Base-by-base conservation (phyloP, 805 yeast genomes). In the Wickerhamiella domercqiae region DNA sequence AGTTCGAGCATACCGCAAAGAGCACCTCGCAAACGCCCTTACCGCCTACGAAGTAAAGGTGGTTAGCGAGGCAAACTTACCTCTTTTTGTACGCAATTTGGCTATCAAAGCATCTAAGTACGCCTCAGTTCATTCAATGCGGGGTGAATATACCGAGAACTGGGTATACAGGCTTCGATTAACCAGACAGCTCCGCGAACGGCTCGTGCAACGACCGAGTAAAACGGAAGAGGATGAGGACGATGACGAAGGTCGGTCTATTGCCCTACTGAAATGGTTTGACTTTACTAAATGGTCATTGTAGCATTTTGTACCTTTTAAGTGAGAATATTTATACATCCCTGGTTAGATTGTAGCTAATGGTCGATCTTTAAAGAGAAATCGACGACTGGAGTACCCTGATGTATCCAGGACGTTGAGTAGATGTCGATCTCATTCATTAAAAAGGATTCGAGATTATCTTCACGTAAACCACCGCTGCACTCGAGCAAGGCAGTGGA, bases 361-460 rank as follows among this genome's bases (percentile, higher is more conserved):
- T 61, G 67, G 34, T 62, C 66, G 39, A 83, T 75, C 56, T 86
- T 86, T 55, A 86, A 66, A 21, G 93, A 78, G 56, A 77, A 86
- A 54, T 86, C 97, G 42, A 86, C 67, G 21, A 79, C 70, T 0
- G 75, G 72, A 7, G 76, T 67, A n/a, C 96, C 96, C 60, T 86
- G 97, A 55, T 86, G 97, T 41, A 87, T 76, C 14, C 84, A 73
- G 15, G 93, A 77, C 1, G 97, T 87, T 26, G 93, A 78, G 63
- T 84, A 87, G 46, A 86, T 75, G 49, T 86, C 97, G 42, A 86
- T 75, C 41, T 78, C 82, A 41, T 78, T 69, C 48, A 84, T 74
- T 49, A 86, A 63, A 51, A 69, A 87, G 5, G 64, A 56, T 20
- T 61, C 57, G 39, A 86, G 60, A 55, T 86, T 86, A 3, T 70